Evolutionary conservation across 441 rosid species (phyloP).

Genomic region (Erysimum cheiri): DNA sequence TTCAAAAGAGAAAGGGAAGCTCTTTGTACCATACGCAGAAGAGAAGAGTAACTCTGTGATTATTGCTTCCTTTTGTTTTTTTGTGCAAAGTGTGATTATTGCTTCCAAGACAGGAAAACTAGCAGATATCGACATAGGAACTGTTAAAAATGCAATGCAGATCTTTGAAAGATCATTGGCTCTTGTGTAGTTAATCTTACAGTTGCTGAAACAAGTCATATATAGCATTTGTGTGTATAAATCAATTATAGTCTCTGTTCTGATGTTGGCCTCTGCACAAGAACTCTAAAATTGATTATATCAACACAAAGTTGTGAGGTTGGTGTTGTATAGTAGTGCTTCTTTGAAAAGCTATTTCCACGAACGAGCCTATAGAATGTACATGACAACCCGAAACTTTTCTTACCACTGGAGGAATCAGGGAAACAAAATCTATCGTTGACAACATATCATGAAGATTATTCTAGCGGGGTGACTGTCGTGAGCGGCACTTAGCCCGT

Average conservation of each 20-base stretch:
- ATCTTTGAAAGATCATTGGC: conserved; percentile 70
- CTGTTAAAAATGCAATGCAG: conserved; percentile 69
- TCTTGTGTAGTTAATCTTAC: conserved; percentile 52
- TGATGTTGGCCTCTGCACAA: conserved; percentile 12
- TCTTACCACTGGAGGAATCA: conserved; percentile 24
- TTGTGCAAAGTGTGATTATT: conserved; percentile 57
- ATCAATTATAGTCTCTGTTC: conserved; percentile 30
- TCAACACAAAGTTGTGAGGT: conserved; percentile 9
- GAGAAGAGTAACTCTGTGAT: conserved; percentile 71
- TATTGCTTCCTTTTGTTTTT: too few relatives aligned
- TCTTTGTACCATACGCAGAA: conserved; percentile 72
- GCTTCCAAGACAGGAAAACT: conserved; percentile 77
- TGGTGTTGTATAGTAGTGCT: conserved; percentile 26
- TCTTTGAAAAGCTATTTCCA: conserved; percentile 2
- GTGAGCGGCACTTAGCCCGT: conserved; percentile 57
- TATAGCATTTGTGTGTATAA: conserved; percentile 29
- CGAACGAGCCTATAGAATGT: background rate
- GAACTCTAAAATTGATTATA: background rate
- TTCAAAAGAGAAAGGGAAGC: conserved; percentile 70
- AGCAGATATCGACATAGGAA: conserved; percentile 63
- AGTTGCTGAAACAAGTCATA: conserved; percentile 29
- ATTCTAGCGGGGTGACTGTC: conserved; percentile 24
- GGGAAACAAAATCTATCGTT: conserved; percentile 7
- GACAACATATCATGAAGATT: conserved; percentile 6
- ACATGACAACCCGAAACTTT: background rate